Evolutionary conservation across 164 flowering plant species (phyloP), one percentile per base, ranked within the genome.

Genomic region (Piper longum): DNA sequence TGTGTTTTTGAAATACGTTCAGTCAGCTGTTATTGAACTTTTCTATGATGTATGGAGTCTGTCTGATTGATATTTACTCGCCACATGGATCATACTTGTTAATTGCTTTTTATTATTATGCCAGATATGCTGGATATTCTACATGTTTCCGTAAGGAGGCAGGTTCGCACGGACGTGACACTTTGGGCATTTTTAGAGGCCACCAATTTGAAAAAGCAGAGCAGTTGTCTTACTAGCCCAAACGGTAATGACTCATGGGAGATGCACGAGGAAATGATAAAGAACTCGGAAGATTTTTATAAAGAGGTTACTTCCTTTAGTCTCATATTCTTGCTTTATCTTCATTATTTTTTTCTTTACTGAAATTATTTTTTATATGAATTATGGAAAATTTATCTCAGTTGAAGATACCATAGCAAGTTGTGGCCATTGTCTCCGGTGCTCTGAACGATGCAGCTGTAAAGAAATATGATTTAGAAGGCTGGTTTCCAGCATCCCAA

Each of bases 131-230:
- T 73, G 98, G 98, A 63, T 93, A 88, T 56, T 90, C 97, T 1
- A 83, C 96, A 39, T 93, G 99, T 73, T 93, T 93, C 78, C 87
- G 98, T 4, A 93, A 90, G 75, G 99, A 93, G 77, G 99, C 99
- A 61, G 99, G 99, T 71, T 82, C 97, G 18, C 99, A 93, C 68
- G 98, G 98, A 39, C 82, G 97, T 17, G 98, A 93, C 70, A 93
- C 98, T 51, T 71, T 90, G 58, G 98, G 98, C 59, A 93, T 93
- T 59, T 93, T 90, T 75, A 78, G 97, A 42, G 95, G 88, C 65
- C 97, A 93, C 77, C 98, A 93, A 68, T 93, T 93, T 78, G 98
- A 93, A 76, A 93, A 93, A 69, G 86, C 88, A 63, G 98, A 93
- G 72, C 98, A 93, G 64, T 93, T 93, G 97, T 68, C 56, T 93